phyloP scores from a whole-genome alignment of 805 yeast species.

The Candida golubevii region DNA sequence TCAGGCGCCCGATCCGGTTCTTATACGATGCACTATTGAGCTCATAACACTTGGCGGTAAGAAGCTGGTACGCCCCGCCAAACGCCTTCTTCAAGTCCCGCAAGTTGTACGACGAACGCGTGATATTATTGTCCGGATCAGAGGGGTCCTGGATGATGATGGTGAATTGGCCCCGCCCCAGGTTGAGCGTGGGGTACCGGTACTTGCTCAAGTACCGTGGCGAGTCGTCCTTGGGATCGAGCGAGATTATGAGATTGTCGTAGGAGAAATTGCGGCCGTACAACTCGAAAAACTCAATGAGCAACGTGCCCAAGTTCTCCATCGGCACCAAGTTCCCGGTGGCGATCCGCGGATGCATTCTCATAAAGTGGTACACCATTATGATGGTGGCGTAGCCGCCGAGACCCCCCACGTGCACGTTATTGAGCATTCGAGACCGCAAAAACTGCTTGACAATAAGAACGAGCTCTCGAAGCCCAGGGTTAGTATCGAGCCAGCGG shows the following conservation, averaged over 20 bases:
- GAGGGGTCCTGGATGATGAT: conserved; percentile 87
- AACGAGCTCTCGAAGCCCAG: conserved; percentile 79
- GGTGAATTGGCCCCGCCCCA: conserved; percentile 52
- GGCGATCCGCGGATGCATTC: conserved; percentile 71
- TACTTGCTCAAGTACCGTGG: conserved; percentile 60
- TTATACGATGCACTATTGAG: conserved; percentile 62
- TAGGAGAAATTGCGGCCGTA: conserved; percentile 89
- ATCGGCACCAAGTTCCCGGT: conserved; percentile 62
- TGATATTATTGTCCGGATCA: conserved; percentile 76
- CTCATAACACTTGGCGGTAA: conserved; percentile 71
- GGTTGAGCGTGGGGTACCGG: conserved; percentile 46
- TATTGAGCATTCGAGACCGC: conserved; percentile 69
- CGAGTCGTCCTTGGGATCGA: conserved; percentile 46
- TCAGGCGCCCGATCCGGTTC: conserved; percentile 63
- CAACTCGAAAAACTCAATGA: conserved; percentile 88
- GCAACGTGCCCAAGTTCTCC: conserved; percentile 77
- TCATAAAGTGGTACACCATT: conserved; percentile 71
- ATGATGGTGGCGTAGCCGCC: conserved; percentile 96
- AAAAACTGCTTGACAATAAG: conserved; percentile 82
- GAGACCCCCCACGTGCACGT: conserved; percentile 88
- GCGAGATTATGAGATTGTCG: conserved; percentile 68
- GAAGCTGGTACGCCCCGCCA: conserved; percentile 78
- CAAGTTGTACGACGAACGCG: conserved; percentile 79
- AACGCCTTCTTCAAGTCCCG: conserved; percentile 79
- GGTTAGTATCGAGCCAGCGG: conserved; percentile 66